phyloP scores from a whole-genome alignment of 345 rosid genomes.

The Salix brachista region DNA sequence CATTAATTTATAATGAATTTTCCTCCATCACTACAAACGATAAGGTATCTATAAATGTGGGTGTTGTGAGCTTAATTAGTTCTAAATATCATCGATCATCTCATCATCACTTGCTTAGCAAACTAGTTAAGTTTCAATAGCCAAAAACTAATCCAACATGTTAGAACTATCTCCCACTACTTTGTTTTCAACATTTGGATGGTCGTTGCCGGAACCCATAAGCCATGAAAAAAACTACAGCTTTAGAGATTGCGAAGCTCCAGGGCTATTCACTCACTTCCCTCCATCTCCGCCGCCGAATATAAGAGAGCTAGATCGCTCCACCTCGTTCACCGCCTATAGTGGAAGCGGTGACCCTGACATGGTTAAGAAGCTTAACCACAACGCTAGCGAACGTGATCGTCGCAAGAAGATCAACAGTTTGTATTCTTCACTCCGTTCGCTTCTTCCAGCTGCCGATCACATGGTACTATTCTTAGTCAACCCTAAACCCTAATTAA shows the following conservation, averaged over 20 bases:
- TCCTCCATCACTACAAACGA: background rate
- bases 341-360: slow-evolving; percentile 3
- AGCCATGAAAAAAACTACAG: slow-evolving; percentile 6
- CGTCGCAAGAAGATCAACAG: slow-evolving; percentile 58
- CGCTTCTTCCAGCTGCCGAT: slow-evolving; percentile 46
- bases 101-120: background rate
- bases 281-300: slow-evolving; percentile 2
- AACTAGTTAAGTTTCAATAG: background rate
- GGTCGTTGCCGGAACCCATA: slow-evolving; percentile 24
- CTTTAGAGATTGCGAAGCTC: slow-evolving; percentile 1
- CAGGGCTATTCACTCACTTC: background rate
- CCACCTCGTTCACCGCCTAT: slow-evolving; percentile 8
- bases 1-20: background rate
- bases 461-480: slow-evolving; percentile 34
- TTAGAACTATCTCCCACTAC: slow-evolving; percentile 3
- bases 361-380: slow-evolving; percentile 56
- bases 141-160: slow-evolving; percentile 1
- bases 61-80: background rate
- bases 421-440: slow-evolving; percentile 57
- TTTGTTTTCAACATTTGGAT: slow-evolving; percentile 12
- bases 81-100: slow-evolving; percentile 14
- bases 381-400: slow-evolving; percentile 66
- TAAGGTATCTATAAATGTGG: background rate
- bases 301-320: slow-evolving; percentile 1
- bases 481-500: no score